A percentile compares a stretch with the other conserved stretches of the same genome.
These are phyloP conservation scores for Ambrosia trifida DNA, from an alignment of 129 eudicot species.

Conservation along the genomic window DNA sequence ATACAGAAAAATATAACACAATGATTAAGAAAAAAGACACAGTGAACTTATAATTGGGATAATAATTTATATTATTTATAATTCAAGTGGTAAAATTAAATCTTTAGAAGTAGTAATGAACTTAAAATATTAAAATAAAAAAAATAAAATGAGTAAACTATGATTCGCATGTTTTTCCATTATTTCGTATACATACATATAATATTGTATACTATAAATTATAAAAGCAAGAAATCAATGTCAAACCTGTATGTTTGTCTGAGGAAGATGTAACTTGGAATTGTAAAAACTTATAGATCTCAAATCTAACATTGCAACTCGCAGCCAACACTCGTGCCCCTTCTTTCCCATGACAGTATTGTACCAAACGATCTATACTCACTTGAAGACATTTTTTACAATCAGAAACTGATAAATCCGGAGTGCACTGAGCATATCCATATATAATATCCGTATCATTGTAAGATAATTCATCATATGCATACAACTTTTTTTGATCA, in stretches of 20 bases:
- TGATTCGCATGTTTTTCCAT: too few relatives aligned
- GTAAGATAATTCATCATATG: neutral
- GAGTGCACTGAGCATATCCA: conserved; percentile 21
- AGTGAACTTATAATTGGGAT: too few relatives aligned
- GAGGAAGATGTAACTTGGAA: neutral
- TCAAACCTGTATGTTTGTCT: conserved; percentile 9
- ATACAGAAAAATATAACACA: too few relatives aligned
- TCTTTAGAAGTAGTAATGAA: too few relatives aligned
- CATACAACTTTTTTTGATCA: neutral
- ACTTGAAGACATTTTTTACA: conserved; percentile 13
- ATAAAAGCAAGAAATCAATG: neutral
- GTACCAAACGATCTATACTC: conserved; percentile 11
- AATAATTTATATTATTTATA: too few relatives aligned
- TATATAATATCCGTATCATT: neutral
- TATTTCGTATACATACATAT: too few relatives aligned
- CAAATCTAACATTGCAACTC: conserved; percentile 32
- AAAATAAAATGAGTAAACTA: too few relatives aligned
- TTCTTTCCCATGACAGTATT: neutral
- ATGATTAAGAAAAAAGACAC: too few relatives aligned
- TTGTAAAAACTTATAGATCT: conserved; percentile 13
- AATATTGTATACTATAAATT: too few relatives aligned
- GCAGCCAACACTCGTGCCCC: conserved; percentile 35
- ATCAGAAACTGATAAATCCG: conserved; percentile 17
- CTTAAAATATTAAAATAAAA: too few relatives aligned
- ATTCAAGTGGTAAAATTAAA: too few relatives aligned